phyloP scores from a whole-genome alignment of 495 filamentous ascomycete genomes.

The Aspergillus cavernicola region DNA sequence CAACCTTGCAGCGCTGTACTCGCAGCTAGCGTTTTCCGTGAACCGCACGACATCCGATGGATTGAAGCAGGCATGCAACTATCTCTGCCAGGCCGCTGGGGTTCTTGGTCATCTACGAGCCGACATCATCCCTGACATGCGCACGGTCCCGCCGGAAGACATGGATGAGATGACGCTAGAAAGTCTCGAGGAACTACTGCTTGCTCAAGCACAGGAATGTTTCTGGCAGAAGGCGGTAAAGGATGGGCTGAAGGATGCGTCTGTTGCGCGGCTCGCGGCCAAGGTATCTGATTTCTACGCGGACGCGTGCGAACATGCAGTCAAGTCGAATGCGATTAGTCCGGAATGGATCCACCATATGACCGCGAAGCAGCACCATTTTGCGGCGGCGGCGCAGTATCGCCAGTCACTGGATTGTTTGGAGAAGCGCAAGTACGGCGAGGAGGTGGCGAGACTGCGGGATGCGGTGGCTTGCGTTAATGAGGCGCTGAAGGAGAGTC shows the following conservation, averaged over 20 bases:
- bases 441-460: slow-evolving; percentile 83
- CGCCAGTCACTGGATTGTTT: slow-evolving; percentile 89
- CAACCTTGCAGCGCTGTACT: slow-evolving; percentile 90
- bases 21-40: slow-evolving; percentile 77
- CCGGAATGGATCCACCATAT: slow-evolving; percentile 98
- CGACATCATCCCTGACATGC: slow-evolving; percentile 78
- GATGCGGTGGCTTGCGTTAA: slow-evolving; percentile 81
- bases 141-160: slow-evolving; percentile 83
- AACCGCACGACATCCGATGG: slow-evolving; percentile 81
- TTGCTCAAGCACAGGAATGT: slow-evolving; percentile 94
- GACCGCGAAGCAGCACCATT: slow-evolving; percentile 95
- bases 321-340: slow-evolving; percentile 83
- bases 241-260: slow-evolving; percentile 85
- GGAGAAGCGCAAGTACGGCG: slow-evolving; percentile 91
- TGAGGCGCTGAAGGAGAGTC: slow-evolving; percentile 80
- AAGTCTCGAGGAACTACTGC: slow-evolving; percentile 74
- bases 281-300: slow-evolving; percentile 92
- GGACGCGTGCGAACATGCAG: slow-evolving; percentile 75
- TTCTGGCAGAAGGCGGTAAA: slow-evolving; percentile 98
- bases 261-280: slow-evolving; percentile 85
- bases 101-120: slow-evolving; percentile 76
- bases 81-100: slow-evolving; percentile 85
- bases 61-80: slow-evolving; percentile 84
- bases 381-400: slow-evolving; percentile 93
- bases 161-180: slow-evolving; percentile 89